phyloP scores from a whole-genome alignment of 2,329 filamentous ascomycete genomes.

The Aschersonia sp. region DNA sequence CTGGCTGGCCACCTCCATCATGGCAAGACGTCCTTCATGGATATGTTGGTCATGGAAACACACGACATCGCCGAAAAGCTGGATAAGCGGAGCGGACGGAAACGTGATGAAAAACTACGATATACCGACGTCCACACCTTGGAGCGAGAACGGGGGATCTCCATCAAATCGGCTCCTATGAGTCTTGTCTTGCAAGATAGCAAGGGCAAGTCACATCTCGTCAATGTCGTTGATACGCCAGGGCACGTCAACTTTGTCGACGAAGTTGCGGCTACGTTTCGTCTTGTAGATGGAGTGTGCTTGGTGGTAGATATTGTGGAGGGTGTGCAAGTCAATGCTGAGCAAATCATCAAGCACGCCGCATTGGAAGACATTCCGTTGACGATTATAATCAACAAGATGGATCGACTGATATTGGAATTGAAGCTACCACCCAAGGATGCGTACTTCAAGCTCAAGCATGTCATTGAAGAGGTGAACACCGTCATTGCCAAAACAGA shows the following conservation, averaged over 20 bases:
- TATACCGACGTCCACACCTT: constrained; percentile 89
- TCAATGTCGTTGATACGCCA: constrained; percentile 92
- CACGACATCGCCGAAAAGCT: constrained; percentile 71
- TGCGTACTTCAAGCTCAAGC: constrained; percentile 97
- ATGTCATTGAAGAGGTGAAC: constrained; percentile 97
- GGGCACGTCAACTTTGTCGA: constrained; percentile 98
- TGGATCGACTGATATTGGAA: constrained; percentile 89
- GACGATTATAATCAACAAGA: constrained; percentile 88
- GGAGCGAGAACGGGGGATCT: constrained; percentile 79
- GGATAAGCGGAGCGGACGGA: constrained; percentile 67
- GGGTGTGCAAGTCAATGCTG: constrained; percentile 96
- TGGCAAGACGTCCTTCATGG: constrained; percentile 95
- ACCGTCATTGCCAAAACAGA: constrained; percentile 81
- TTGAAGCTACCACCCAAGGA: constrained; percentile 87
- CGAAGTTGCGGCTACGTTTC: constrained; percentile 78
- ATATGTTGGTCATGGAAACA: constrained; percentile 93
- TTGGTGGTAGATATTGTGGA: constrained; percentile 93
- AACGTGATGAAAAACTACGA: constrained; percentile 74
- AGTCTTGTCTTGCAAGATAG: constrained; percentile 78
- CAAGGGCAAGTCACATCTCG: constrained; percentile 82
- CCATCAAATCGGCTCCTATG: constrained; percentile 90
- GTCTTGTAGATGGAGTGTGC: constrained; percentile 82
- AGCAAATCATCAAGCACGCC: constrained; percentile 93
- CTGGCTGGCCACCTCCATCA: constrained; percentile 90
- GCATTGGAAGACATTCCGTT: constrained; percentile 80